phyloP scores from a whole-genome alignment of 2,329 filamentous ascomycete species.

The Aspergillus fumigatiaffinis region DNA sequence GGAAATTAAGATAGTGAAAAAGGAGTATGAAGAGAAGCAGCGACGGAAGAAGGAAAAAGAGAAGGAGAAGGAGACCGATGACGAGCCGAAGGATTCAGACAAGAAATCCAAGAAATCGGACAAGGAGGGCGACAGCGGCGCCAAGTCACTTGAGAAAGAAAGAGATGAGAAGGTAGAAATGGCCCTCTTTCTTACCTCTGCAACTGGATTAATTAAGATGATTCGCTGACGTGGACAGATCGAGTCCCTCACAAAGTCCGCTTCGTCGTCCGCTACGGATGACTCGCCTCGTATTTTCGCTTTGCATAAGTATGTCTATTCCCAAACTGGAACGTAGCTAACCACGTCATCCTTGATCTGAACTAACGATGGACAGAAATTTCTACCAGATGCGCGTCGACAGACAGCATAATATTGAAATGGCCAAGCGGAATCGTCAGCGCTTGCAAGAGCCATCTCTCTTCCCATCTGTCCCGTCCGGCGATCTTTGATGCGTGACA shows the following conservation, averaged over 20 bases:
- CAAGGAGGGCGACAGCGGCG: constrained; percentile 41
- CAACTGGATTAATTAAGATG: neutral
- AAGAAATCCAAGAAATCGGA: constrained; percentile 45
- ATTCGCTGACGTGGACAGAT: constrained; percentile 18
- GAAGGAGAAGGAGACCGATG: constrained; percentile 44
- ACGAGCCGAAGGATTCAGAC: constrained; percentile 47
- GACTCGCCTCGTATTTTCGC: constrained; percentile 77
- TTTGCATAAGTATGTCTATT: constrained; percentile 64
- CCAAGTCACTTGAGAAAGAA: constrained; percentile 41
- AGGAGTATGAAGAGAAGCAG: constrained; percentile 70
- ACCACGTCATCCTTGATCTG: constrained; percentile 1
- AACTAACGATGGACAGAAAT: constrained; percentile 48
- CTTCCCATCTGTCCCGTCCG: constrained; percentile 81
- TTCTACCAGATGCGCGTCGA: constrained; percentile 85
- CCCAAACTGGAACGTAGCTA: neutral
- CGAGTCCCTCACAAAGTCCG: constrained; percentile 45
- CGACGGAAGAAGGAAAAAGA: constrained; percentile 64
- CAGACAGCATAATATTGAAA: constrained; percentile 71
- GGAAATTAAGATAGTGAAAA: constrained; percentile 46
- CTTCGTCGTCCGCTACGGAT: constrained; percentile 44
- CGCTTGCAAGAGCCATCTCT: constrained; percentile 70
- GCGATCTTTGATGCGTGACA: constrained; percentile 30
- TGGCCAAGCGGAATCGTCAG: constrained; percentile 76
- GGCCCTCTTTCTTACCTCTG: constrained; percentile 1
- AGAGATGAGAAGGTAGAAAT: constrained; percentile 52